Conservation (phyloP, 257 asterid species). For the Forsythia viridissima region DNA sequence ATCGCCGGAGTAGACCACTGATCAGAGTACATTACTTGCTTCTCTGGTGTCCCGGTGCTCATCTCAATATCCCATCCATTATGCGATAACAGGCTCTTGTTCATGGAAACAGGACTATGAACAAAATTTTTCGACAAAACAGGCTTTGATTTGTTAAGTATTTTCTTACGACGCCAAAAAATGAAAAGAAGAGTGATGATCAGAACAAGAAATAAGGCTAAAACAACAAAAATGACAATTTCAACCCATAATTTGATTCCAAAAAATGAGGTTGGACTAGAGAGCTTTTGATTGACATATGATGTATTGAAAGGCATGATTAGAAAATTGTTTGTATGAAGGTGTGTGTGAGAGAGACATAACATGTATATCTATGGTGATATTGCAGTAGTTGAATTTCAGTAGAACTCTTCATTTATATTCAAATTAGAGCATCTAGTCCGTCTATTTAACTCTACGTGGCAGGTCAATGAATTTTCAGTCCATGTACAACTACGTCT, state of each 20-base stretch:
- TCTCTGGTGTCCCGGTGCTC: slow-evolving; percentile 29
- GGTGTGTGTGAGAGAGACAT: not conserved
- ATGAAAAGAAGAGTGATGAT: slow-evolving; percentile 25
- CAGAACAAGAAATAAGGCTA: slow-evolving; percentile 18
- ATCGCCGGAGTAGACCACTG: not conserved
- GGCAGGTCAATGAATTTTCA: too few species aligned
- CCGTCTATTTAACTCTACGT: too few species aligned
- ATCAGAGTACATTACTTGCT: slow-evolving; percentile 27
- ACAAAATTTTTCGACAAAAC: not conserved
- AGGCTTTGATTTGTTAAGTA: not conserved
- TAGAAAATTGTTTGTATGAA: not conserved
- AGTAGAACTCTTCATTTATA: not conserved
- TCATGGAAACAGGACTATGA: slow-evolving; percentile 28
- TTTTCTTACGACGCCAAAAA: slow-evolving; percentile 4
- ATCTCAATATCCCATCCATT: slow-evolving; percentile 41
- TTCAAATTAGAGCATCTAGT: slow-evolving; percentile 3
- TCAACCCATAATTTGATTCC: slow-evolving; percentile 46
- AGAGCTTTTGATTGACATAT: slow-evolving; percentile 29
- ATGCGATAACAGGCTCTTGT: slow-evolving; percentile 33
- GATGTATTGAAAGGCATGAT: slow-evolving; percentile 26
- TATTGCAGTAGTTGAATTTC: slow-evolving; percentile 14
- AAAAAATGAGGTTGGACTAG: slow-evolving; percentile 33
- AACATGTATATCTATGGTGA: not conserved
- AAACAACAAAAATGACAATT: slow-evolving; percentile 25
- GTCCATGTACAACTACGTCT: too few species aligned